phyloP scores from a whole-genome alignment of 345 rosid species.

The Passiflora organensis region DNA sequence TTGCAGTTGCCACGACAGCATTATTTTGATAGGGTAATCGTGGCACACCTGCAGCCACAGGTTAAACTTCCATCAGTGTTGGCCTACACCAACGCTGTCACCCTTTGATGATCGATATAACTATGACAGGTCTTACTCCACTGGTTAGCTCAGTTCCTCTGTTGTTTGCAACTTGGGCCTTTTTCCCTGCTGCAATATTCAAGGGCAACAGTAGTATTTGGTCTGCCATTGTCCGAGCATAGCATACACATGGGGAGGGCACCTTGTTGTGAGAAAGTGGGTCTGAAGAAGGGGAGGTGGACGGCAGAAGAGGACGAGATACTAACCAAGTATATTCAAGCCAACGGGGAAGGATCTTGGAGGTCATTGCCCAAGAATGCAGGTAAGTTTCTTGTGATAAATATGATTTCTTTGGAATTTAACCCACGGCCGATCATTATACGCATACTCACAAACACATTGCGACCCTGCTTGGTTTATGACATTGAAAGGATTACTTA shows the following conservation, averaged over 20 bases:
- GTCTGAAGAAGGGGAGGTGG: constrained; percentile 63
- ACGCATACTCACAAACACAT: too few species aligned
- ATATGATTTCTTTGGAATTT: too few species aligned
- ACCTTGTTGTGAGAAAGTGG: constrained; percentile 65
- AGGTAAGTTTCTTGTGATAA: constrained; percentile 21
- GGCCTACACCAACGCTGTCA: background rate
- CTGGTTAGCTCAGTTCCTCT: background rate
- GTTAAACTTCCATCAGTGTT: background rate
- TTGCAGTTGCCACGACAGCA: constrained; percentile 61
- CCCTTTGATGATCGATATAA: background rate
- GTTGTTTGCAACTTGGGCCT: too few species aligned
- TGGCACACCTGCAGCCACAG: constrained; percentile 33
- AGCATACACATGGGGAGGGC: constrained; percentile 53
- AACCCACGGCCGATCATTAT: too few species aligned
- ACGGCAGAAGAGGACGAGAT: constrained; percentile 52
- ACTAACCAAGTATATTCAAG: constrained; percentile 39
- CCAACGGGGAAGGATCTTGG: constrained; percentile 65
- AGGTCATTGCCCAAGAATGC: constrained; percentile 64
- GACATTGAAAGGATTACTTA: constrained; percentile 70
- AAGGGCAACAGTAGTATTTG: background rate
- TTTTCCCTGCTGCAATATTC: background rate
- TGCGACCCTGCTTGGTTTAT: too few species aligned
- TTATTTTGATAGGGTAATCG: constrained; percentile 17
- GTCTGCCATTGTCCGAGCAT: background rate
- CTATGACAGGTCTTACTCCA: background rate